Percentiles rank a stretch among this genome's conserved stretches.
phyloP scores from a whole-genome alignment of 164 flowering plant species.

The Protea cynaroides region DNA sequence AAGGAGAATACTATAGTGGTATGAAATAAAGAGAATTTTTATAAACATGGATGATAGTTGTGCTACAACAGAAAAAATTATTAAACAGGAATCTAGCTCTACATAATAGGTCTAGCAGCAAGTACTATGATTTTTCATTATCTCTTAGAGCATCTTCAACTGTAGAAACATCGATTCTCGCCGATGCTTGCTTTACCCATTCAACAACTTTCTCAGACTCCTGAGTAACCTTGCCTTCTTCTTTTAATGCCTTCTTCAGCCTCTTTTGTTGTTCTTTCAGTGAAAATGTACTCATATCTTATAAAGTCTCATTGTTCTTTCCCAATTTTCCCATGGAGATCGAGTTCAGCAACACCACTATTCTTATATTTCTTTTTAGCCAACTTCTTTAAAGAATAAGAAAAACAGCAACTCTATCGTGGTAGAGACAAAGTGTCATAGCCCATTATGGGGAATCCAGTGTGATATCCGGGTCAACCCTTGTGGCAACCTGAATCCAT shows the following conservation, averaged over 20 bases:
- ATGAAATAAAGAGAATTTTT: too few relatives aligned
- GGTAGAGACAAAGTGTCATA: slow-evolving; percentile 41
- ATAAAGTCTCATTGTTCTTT: slow-evolving; percentile 30
- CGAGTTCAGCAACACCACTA: slow-evolving; percentile 10
- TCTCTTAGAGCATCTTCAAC: slow-evolving; percentile 39
- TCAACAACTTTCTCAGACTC: slow-evolving; percentile 64
- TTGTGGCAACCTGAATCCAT: too few relatives aligned
- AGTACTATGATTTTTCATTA: slow-evolving; percentile 22
- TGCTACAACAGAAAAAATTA: too few relatives aligned
- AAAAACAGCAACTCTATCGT: slow-evolving; percentile 40
- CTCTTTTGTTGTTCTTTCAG: slow-evolving; percentile 37
- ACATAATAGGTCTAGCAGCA: too few relatives aligned
- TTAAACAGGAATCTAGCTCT: too few relatives aligned
- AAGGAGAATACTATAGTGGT: too few relatives aligned
- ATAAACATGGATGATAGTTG: too few relatives aligned
- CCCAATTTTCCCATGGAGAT: slow-evolving; percentile 24
- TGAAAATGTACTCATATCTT: slow-evolving; percentile 44
- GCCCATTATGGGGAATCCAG: too few relatives aligned
- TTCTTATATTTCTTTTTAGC: slow-evolving; percentile 26
- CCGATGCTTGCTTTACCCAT: slow-evolving; percentile 67
- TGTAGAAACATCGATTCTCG: slow-evolving; percentile 36
- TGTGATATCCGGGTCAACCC: too few relatives aligned
- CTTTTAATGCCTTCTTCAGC: slow-evolving; percentile 51
- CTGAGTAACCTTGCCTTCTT: slow-evolving; percentile 39
- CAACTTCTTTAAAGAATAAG: slow-evolving; percentile 41